Evolutionary conservation across 495 filamentous ascomycete species (phyloP), one percentile per base, ranked within the genome.

Genomic region (Neurospora sp.): DNA sequence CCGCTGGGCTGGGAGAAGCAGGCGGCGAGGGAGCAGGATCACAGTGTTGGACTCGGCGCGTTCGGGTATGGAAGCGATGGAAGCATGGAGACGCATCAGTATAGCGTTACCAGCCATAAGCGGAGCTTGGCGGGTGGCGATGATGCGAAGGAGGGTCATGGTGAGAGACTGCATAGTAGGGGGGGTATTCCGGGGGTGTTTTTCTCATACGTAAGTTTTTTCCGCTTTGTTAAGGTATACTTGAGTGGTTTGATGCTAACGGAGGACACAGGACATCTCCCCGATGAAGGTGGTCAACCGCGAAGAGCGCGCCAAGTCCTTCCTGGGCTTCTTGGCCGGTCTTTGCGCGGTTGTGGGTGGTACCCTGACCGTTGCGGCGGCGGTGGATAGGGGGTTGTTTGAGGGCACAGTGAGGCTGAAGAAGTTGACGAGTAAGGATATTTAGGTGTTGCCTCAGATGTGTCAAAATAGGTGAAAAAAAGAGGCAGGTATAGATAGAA

Each of bases 231-330:
- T n/a, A n/a, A n/a, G n/a, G n/a, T n/a, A n/a, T n/a, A n/a, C n/a
- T n/a, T n/a, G n/a, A n/a, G n/a, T n/a, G n/a, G n/a, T n/a, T n/a
- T n/a, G 27, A 31, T 31, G 27, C 46, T 74, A 31, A 69, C n/a
- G 54, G 6, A 60, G 71, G n/a, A 35, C 2, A 42, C 74, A 94
- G 91, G 96, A 99, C 80, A 98, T 99, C 83, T 98, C 96, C 3
- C 96, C 96, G 39, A 98, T 99, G 96, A 99, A 98, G 83, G 96
- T 99, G 60, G 92, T 99, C 84, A 99, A 98, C 85, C 90, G 94
- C 49, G 96, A 99, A 85, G 92, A 91, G 75, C 90, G 93, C 23
- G 84, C 90, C 20, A 98, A 98, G 85, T 90, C 90, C 18, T 95
- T 98, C 81, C 88, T 92, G 2, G 91, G 92, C 6, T 98, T 99